Conservation (phyloP, 139 green algal species). For the Coelastrella sp. region DNA sequence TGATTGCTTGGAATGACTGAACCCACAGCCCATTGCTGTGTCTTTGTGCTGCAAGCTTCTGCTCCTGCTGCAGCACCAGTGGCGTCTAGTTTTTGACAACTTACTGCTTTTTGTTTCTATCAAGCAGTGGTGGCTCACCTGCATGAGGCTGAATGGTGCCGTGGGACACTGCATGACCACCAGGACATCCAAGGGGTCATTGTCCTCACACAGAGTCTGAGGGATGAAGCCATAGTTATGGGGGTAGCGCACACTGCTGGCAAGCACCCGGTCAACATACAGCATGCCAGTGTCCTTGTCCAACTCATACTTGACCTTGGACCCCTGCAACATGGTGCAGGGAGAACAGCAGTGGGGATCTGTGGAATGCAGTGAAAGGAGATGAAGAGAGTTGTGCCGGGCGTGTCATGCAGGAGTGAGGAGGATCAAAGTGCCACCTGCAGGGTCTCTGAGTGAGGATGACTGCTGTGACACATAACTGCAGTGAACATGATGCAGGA, state of each 20-base stretch:
- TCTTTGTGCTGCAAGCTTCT: no score
- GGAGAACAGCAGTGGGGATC: neutral
- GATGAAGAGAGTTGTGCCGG: no score
- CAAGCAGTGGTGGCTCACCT: neutral
- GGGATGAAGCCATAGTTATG: constrained; percentile 93
- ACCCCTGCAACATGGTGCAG: constrained; percentile 50
- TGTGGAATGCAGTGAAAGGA: no score
- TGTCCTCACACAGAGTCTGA: constrained; percentile 85
- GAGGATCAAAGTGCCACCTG: no score
- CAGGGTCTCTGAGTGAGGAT: no score
- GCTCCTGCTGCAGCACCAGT: no score
- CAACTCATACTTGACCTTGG: constrained; percentile 91
- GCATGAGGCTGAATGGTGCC: constrained; percentile 31
- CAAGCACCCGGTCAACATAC: constrained; percentile 89
- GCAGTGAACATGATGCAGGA: no score
- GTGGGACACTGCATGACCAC: constrained; percentile 79
- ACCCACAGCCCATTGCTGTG: no score
- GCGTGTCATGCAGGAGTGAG: no score
- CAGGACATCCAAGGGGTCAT: constrained; percentile 89
- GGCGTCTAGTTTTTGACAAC: no score
- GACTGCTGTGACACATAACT: no score
- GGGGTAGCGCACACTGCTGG: constrained; percentile 90
- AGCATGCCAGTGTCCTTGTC: constrained; percentile 82
- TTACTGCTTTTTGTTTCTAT: neutral
- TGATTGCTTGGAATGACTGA: no score